phyloP scores from a whole-genome alignment of 306 rosid genomes.

The Inga laurina region DNA sequence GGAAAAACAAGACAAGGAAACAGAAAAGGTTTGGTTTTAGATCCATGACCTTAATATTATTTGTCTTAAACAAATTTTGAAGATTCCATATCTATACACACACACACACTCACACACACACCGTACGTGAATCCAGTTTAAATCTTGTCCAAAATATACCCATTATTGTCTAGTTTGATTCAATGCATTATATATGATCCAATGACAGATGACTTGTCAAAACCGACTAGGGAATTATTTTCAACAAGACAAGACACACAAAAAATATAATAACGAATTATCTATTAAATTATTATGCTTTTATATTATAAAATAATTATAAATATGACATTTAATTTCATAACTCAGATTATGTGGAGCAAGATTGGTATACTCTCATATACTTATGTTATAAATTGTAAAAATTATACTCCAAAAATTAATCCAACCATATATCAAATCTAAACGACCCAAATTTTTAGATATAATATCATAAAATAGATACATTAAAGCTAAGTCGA shows the following conservation, averaged over 20 bases:
- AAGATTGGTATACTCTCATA: not conserved
- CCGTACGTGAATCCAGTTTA: not conserved
- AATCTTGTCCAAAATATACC: not conserved
- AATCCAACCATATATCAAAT: not conserved
- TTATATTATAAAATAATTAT: too few relatives aligned
- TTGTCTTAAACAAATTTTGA: not conserved
- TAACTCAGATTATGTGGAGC: not conserved
- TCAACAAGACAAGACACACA: not conserved
- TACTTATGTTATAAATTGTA: too few relatives aligned
- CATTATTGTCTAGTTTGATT: not conserved
- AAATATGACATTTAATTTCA: too few relatives aligned
- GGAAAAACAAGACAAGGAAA: not conserved
- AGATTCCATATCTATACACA: not conserved
- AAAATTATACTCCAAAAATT: too few relatives aligned
- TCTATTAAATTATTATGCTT: too few relatives aligned
- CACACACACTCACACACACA: too few relatives aligned
- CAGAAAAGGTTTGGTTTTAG: not conserved
- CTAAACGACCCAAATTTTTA: not conserved
- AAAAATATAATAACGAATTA: too few relatives aligned
- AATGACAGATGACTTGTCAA: not conserved
- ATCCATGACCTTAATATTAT: not conserved
- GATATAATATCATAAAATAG: conserved; percentile 14
- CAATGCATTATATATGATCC: not conserved
- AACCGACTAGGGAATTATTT: not conserved
- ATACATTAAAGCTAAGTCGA: conserved; percentile 54